phyloP scores from a whole-genome alignment of 139 green algal species.

The Chlorella sp. region DNA sequence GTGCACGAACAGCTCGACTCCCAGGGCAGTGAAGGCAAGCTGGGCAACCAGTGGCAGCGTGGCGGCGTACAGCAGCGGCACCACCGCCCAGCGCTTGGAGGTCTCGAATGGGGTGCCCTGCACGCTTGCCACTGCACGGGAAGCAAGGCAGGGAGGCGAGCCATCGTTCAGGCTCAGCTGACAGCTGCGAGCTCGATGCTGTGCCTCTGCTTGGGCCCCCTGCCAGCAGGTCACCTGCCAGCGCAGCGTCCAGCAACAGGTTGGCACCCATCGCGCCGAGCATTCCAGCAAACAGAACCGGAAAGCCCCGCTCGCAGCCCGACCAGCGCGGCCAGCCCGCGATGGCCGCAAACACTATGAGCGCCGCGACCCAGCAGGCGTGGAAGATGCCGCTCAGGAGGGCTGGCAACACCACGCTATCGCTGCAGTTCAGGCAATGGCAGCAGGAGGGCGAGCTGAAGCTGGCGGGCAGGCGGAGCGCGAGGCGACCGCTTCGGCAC shows the following conservation, averaged over 20 bases:
- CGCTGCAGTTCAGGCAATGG: background rate
- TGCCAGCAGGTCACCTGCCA: background rate
- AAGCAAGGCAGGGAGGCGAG: background rate
- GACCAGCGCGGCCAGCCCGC: background rate
- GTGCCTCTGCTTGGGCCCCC: background rate
- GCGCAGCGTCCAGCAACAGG: conserved; percentile 24
- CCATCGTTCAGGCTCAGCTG: background rate
- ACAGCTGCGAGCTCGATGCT: background rate
- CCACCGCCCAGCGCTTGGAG: conserved; percentile 33
- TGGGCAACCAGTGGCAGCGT: conserved; percentile 17
- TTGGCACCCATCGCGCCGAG: conserved; percentile 26
- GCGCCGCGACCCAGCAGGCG: conserved; percentile 36
- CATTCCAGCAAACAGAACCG: conserved; percentile 12
- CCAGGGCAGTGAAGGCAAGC: conserved; percentile 4
- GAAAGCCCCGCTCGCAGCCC: conserved; percentile 3
- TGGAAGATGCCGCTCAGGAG: conserved; percentile 22
- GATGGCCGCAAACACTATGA: conserved; percentile 22
- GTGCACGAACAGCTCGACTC: background rate
- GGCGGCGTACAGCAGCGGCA: conserved; percentile 41
- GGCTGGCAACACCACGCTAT: conserved; percentile 42
- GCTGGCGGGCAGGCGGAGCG: background rate
- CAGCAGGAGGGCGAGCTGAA: background rate
- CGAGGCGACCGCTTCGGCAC: background rate
- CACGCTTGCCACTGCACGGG: background rate
- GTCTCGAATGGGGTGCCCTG: conserved; percentile 39